Percentiles rank a stretch among this genome's conserved stretches.
phyloP scores from a whole-genome alignment of 78 protist genomes.

The Anaeramoeba flamelloides region DNA sequence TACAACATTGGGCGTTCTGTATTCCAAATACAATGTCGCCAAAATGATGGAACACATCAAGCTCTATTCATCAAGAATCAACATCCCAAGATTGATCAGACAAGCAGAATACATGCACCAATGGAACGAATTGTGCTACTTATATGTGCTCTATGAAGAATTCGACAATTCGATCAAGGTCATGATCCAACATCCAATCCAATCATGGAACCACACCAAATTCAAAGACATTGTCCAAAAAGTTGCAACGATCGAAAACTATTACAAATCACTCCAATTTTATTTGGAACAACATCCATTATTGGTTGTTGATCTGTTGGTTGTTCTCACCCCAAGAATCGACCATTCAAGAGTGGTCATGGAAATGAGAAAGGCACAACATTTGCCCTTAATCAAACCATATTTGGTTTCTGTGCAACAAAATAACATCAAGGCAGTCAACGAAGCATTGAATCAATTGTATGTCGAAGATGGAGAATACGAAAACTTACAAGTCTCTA shows the following conservation, averaged over 20 bases:
- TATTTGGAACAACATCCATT: conserved; percentile 38
- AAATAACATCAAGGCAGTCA: conserved; percentile 47
- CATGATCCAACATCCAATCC: conserved; percentile 84
- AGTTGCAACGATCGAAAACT: conserved; percentile 74
- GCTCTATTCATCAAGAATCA: conserved; percentile 60
- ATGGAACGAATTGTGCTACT: conserved; percentile 75
- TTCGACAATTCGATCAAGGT: conserved; percentile 76
- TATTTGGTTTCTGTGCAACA: conserved; percentile 62
- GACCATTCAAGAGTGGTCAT: conserved; percentile 64
- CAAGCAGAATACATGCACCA: conserved; percentile 67
- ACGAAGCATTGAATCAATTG: conserved; percentile 82
- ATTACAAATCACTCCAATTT: conserved; percentile 51
- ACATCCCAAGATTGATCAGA: conserved; percentile 70
- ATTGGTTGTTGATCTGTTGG: conserved; percentile 66
- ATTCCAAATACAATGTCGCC: conserved; percentile 73
- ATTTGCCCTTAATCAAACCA: conserved; percentile 69
- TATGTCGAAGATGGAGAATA: conserved; percentile 89
- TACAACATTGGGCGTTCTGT: conserved; percentile 91
- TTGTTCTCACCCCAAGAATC: conserved; percentile 42
- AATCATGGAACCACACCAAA: conserved; percentile 75
- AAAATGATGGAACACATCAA: conserved; percentile 93
- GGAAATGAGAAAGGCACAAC: conserved; percentile 8
- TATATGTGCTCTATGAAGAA: conserved; percentile 84
- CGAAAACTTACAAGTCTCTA: conserved; percentile 56
- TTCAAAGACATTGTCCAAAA: conserved; percentile 77